Base-by-base conservation (phyloP, 2,329 filamentous ascomycete species). In the Tolypocladium inflatum region DNA sequence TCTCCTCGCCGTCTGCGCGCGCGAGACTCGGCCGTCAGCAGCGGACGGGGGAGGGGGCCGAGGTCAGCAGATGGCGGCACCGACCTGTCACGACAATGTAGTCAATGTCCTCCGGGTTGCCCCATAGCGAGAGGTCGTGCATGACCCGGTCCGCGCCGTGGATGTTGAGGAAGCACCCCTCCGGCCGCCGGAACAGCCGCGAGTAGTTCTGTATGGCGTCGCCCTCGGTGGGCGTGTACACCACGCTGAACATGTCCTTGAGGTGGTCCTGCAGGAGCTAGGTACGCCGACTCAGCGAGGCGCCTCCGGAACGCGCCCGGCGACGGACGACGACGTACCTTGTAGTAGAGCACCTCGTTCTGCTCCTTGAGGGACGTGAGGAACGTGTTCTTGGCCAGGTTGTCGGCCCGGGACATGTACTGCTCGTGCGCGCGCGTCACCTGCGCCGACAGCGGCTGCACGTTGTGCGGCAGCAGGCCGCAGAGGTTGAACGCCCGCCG, bases 221-320 rank as follows among this genome's bases (percentile, higher is more conserved):
- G 10, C 89, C 90, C 73, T 96, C 91, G 0, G 91, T 96, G 0
- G 91, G 91, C 0, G 91, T 96, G 68, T 96, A 96, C 35, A 96
- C 89, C n/a, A 96, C 77, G 45, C 87, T 85, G 67, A 95, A 92
- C 89, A 96, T 94, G 68, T 96, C 90, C 62, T 89, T 86, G 23
- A 96, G 74, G 65, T 96, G 87, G 5, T 89, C 84, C 68, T 89
- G 81, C 9, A 94, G 78, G 11, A 95, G 79, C 82, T 90, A n/a
- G n/a, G n/a, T n/a, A 60, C 38, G 54, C 54, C 2, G 50, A 9
- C 37, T 54, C 52, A 56, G 23, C 3, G 26, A 26, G 26, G 26
- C 26, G 2, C 4, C 13, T 41, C 45, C 21, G 48, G 45, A 48
- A n/a, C n/a, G n/a, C n/a, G n/a, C n/a, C n/a, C n/a, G 1, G 10